Conservation (phyloP, 2,329 filamentous ascomycete genomes). For the Claviceps purpurea region DNA sequence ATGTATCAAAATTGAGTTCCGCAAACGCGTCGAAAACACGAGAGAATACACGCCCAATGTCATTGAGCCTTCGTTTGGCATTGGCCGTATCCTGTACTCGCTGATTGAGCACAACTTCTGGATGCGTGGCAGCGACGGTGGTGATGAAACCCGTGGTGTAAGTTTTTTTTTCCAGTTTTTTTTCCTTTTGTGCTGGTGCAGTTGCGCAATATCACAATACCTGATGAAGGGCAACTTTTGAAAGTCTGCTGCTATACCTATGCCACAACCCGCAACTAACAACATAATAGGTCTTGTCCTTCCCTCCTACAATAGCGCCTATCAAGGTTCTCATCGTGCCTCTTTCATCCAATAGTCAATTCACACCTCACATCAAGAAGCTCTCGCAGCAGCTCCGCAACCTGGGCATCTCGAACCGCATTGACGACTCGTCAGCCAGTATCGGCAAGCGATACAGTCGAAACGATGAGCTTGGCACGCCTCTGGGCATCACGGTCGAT, state of each 20-base stretch:
- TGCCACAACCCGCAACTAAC: conserved; percentile 2
- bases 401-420: conserved; percentile 65
- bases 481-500: conserved; percentile 86
- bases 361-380: conserved; percentile 61
- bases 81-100: conserved; percentile 85
- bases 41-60: conserved; percentile 92
- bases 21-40: conserved; percentile 67
- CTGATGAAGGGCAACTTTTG: background rate
- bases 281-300: conserved; percentile 34
- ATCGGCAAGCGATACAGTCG: conserved; percentile 92
- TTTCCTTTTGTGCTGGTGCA: background rate
- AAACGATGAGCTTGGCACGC: conserved; percentile 92
- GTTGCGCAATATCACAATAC: background rate
- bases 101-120: conserved; percentile 94
- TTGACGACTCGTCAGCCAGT: conserved; percentile 81
- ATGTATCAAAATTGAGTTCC: conserved; percentile 70
- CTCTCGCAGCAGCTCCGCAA: conserved; percentile 66
- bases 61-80: conserved; percentile 95
- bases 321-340: conserved; percentile 91
- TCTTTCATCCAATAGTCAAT: conserved; percentile 66
- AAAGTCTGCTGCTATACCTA: conserved; percentile 3
- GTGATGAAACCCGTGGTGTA: conserved; percentile 69
- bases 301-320: conserved; percentile 60
- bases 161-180: conserved; percentile 25
- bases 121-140: conserved; percentile 54